Conservation (phyloP, 2,329 filamentous ascomycete genomes). For the Hypoxylon sp. region DNA sequence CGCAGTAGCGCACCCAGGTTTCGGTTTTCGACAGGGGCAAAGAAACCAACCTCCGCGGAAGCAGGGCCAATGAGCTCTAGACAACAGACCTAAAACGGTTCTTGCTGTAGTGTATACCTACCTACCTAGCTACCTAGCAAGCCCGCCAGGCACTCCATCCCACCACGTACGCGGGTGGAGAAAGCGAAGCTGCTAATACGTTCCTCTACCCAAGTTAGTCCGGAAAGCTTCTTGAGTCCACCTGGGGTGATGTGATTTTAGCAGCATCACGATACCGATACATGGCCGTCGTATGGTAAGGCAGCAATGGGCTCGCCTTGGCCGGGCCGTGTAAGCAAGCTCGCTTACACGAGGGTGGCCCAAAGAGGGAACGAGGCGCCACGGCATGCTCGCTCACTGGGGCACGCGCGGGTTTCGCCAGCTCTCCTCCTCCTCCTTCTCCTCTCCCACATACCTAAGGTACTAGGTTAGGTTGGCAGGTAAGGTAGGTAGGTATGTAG, state of each 20-base stretch:
- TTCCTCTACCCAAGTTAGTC: background rate
- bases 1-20: background rate
- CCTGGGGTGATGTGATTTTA: conserved; percentile 1
- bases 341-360: background rate
- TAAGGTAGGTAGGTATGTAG: conserved; percentile 9
- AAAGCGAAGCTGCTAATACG: background rate
- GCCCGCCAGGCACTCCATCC: conserved; percentile 3
- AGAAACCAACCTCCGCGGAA: conserved; percentile 8
- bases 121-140: background rate
- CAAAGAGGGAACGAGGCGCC: conserved; percentile 7
- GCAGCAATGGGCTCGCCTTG: conserved; percentile 6
- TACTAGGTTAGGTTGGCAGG: background rate
- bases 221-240: background rate
- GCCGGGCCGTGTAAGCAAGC: conserved; percentile 9
- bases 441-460: background rate
- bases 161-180: conserved; percentile 32
- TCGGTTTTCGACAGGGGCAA: background rate
- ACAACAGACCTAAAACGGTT: conserved; percentile 27
- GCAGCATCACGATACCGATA: conserved; percentile 20
- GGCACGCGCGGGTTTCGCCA: background rate
- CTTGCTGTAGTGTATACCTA: background rate
- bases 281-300: conserved; percentile 22
- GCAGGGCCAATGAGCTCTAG: conserved; percentile 27
- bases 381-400: background rate
- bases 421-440: background rate